Conservation (phyloP, 345 rosid species). For the Hibiscus syriacus region DNA sequence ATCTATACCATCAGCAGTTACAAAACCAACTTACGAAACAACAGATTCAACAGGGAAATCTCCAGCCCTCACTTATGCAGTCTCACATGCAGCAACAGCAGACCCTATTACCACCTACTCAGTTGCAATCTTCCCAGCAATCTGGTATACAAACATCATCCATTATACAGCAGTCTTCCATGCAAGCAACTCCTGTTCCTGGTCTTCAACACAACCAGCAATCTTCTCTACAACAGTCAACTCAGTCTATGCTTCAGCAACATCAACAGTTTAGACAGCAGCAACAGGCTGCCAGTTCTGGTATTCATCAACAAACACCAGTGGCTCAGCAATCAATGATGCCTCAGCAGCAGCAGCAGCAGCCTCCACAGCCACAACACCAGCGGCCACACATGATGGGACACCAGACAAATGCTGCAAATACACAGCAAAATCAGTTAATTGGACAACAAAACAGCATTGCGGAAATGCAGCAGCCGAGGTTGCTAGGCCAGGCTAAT, state of each 20-base stretch:
- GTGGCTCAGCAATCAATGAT: slow-evolving; percentile 54
- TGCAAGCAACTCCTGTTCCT: slow-evolving; percentile 48
- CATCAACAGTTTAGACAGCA: slow-evolving; percentile 64
- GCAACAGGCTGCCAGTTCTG: slow-evolving; percentile 45
- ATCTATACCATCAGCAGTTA: slow-evolving; percentile 1
- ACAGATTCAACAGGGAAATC: slow-evolving; percentile 64
- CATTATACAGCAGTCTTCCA: slow-evolving; percentile 49
- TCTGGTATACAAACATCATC: slow-evolving; percentile 60
- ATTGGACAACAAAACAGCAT: slow-evolving; percentile 55
- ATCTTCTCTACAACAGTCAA: slow-evolving; percentile 56
- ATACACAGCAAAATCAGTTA: slow-evolving; percentile 61
- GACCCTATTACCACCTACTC: slow-evolving; percentile 42
- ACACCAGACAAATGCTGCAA: slow-evolving; percentile 49
- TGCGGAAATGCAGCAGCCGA: slow-evolving; percentile 80
- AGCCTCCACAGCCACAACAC: slow-evolving; percentile 27
- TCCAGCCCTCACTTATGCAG: slow-evolving; percentile 46
- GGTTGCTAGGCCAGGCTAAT: slow-evolving; percentile 69
- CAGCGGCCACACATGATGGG: slow-evolving; percentile 53
- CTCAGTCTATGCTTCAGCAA: slow-evolving; percentile 76
- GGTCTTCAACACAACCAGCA: slow-evolving; percentile 69
- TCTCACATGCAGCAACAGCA: slow-evolving; percentile 39
- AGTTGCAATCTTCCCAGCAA: slow-evolving; percentile 34
- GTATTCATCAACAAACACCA: slow-evolving; percentile 65
- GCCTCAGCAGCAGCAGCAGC: slow-evolving; percentile 16
- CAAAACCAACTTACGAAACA: slow-evolving; percentile 64